Evolutionary conservation across 208 protist species (phyloP).

Genomic region (Trypanosoma brucei): DNA sequence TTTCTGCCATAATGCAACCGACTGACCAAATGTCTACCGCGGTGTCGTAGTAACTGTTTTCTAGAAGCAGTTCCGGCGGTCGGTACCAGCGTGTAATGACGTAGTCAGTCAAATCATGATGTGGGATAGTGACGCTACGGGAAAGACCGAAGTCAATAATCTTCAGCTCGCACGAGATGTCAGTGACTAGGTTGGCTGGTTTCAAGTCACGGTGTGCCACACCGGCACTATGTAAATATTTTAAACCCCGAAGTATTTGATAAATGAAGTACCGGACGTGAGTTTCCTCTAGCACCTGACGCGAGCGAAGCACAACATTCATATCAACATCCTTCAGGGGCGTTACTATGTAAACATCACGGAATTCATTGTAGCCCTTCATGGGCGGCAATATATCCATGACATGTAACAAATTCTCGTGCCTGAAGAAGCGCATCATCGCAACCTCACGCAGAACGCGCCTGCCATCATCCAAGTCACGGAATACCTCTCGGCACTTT

Average conservation of each 20-base stretch:
- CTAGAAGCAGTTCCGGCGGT: slow-evolving; percentile 91
- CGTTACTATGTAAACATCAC: slow-evolving; percentile 95
- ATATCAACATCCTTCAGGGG: slow-evolving; percentile 96
- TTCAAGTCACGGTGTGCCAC: slow-evolving; percentile 90
- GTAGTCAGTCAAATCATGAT: slow-evolving; percentile 83
- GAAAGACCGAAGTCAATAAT: slow-evolving; percentile 92
- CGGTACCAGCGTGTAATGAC: slow-evolving; percentile 95
- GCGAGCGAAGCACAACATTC: slow-evolving; percentile 89
- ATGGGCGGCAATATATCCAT: slow-evolving; percentile 91
- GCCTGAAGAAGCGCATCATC: slow-evolving; percentile 91
- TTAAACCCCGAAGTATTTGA: slow-evolving; percentile 86
- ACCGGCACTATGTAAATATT: slow-evolving; percentile 87
- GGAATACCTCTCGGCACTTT: slow-evolving; percentile 86
- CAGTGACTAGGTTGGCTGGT: slow-evolving; percentile 86
- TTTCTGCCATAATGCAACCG: slow-evolving; percentile 95
- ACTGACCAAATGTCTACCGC: slow-evolving; percentile 93
- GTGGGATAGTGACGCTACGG: slow-evolving; percentile 75
- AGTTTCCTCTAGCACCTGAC: slow-evolving; percentile 86
- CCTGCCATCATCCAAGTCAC: slow-evolving; percentile 90
- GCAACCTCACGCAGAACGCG: slow-evolving; percentile 91
- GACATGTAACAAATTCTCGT: slow-evolving; percentile 91
- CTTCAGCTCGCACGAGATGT: slow-evolving; percentile 83
- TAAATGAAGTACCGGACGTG: slow-evolving; percentile 87
- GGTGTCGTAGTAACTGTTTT: slow-evolving; percentile 81
- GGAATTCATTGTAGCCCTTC: slow-evolving; percentile 88